Conservation (phyloP, 2,329 filamentous ascomycete genomes). For the Trichoderma harzianum region DNA sequence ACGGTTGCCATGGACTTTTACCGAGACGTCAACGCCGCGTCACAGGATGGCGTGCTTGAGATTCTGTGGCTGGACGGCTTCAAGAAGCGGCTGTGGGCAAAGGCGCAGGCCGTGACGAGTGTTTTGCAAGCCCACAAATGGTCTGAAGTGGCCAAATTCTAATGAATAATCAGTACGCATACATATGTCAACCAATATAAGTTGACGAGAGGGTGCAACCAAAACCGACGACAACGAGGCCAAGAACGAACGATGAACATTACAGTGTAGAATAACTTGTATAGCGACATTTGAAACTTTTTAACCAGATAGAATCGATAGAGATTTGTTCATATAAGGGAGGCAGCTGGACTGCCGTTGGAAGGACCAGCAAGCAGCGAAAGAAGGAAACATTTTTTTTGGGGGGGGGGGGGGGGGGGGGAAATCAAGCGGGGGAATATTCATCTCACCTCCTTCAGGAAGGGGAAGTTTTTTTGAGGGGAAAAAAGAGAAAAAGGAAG, state of each 20-base stretch:
- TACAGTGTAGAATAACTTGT: constrained; percentile 8
- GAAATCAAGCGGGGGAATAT: neutral
- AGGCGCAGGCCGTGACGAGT: constrained; percentile 41
- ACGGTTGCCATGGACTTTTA: constrained; percentile 43
- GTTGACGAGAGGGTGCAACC: neutral
- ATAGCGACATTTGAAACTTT: constrained; percentile 8
- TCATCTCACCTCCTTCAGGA: neutral
- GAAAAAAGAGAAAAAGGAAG: neutral
- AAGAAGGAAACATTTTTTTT: neutral
- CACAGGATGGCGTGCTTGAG: constrained; percentile 43
- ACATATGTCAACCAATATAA: neutral
- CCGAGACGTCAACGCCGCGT: constrained; percentile 35
- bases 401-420: too few relatives aligned
- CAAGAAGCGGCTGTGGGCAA: constrained; percentile 35
- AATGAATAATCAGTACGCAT: neutral
- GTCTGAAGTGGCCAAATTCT: constrained; percentile 35
- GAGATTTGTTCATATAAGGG: neutral
- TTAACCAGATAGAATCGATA: constrained; percentile 3
- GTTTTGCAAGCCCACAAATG: constrained; percentile 39
- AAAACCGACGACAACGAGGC: neutral
- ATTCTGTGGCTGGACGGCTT: constrained; percentile 48
- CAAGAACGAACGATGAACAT: neutral
- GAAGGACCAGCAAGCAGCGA: neutral
- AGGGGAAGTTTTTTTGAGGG: neutral
- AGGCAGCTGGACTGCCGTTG: constrained; percentile 18